Evolutionary conservation across 2,329 filamentous ascomycete species (phyloP).

Genomic region (Cadophora sp.): DNA sequence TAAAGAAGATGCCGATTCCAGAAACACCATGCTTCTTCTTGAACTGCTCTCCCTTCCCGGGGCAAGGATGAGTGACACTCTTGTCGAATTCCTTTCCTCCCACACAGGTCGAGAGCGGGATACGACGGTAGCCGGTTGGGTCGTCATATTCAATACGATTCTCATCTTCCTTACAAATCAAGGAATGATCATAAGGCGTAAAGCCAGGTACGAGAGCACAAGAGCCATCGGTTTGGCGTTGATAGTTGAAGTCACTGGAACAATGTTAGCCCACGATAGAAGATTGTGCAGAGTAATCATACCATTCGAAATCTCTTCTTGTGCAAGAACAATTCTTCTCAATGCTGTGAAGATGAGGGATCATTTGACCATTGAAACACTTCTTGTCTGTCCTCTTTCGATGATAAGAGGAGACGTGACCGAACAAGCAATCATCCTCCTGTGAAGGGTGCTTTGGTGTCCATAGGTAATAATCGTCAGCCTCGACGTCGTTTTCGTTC

Average conservation of each 20-base stretch:
- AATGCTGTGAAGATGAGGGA: conserved; percentile 75
- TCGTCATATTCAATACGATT: conserved; percentile 80
- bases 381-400: conserved; percentile 81
- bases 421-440: conserved; percentile 85
- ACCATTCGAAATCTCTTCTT: conserved; percentile 92
- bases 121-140: conserved; percentile 85
- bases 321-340: conserved; percentile 81
- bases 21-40: conserved; percentile 74
- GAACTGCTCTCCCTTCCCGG: conserved; percentile 83
- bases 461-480: conserved; percentile 85
- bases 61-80: conserved; percentile 68
- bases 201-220: conserved; percentile 81
- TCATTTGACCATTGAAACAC: conserved; percentile 82
- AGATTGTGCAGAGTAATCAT: conserved; percentile 46
- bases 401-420: conserved; percentile 86
- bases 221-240: conserved; percentile 76
- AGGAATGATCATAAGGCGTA: conserved; percentile 63
- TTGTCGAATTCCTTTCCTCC: conserved; percentile 78
- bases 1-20: conserved; percentile 82
- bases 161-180: conserved; percentile 66
- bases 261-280: conserved; percentile 28
- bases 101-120: conserved; percentile 86
- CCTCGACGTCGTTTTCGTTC: conserved; percentile 64
- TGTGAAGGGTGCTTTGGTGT: conserved; percentile 82
- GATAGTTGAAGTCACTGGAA: conserved; percentile 87